Evolutionary conservation across 2,329 filamentous ascomycete genomes (phyloP), one percentile per base, ranked within the genome.

Genomic region (Amauroascus verrucosus): DNA sequence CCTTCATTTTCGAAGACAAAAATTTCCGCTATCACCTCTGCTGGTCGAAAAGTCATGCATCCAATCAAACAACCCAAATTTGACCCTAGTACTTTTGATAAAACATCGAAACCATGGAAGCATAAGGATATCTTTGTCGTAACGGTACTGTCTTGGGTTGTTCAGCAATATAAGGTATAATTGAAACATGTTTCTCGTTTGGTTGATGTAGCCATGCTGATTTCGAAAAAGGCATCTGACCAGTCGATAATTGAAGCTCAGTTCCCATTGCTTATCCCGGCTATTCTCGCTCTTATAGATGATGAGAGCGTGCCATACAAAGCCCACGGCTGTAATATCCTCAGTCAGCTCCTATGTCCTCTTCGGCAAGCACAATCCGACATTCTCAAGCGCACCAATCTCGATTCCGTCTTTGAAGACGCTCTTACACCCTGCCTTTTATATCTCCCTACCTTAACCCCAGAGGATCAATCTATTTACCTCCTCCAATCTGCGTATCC

Each of bases 391-490:
- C 65, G 69, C 20, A 73, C 70, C 6, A 73, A 73, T 51, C 63
- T 75, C 14, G 66, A 66, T 24, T 70, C 71, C 1, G 72, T 74
- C 51, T 74, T 74, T 55, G 65, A 71, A 60, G 70, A 74, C 40
- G 71, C 71, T 22, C 58, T 75, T 32, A 65, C 62, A 14, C 86
- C 88, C 0, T 81, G 83, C 33, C 76, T 95, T n/a, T 76, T 84
- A 6, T 86, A 82, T 61, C 75, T 95, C 5, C 90, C 91, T 0
- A 81, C 77, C 11, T 72, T 95, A 40, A 95, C 88, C 0, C 82
- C 86, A 0, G 84, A 87, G 62, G 65, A 75, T 0, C 85, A 93
- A 53, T 86, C 86, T 3, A 63, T 85, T 1, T 62, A 64, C 1
- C 70, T 96, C 2, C 76, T 95, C 1, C 63, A 67, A 5, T 74